phyloP scores from a whole-genome alignment of 352 stramenopile species.

The Phytophthora hibernalis region DNA sequence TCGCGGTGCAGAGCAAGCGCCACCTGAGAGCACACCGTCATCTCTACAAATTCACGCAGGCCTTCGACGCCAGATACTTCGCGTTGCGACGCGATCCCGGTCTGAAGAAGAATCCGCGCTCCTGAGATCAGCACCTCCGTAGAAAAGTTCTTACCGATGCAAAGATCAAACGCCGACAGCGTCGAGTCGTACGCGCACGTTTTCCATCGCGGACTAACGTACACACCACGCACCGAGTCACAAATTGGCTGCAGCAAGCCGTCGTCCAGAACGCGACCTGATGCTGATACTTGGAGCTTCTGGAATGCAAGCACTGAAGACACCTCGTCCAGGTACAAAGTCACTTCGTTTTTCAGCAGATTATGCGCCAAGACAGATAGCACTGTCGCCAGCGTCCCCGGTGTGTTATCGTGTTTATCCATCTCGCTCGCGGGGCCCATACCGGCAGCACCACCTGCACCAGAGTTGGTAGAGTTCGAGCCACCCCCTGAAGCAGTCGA shows the following conservation, averaged over 20 bases:
- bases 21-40: constrained; percentile 80
- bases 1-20: constrained; percentile 73
- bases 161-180: constrained; percentile 80
- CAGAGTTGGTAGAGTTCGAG: constrained; percentile 14
- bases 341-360: constrained; percentile 80
- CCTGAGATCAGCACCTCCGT: constrained; percentile 84
- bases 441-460: constrained; percentile 21
- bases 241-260: constrained; percentile 83
- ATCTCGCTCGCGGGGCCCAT: constrained; percentile 36
- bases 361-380: constrained; percentile 78
- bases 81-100: constrained; percentile 58
- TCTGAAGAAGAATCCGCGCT: constrained; percentile 79
- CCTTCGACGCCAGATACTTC: constrained; percentile 69
- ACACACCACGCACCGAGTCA: constrained; percentile 83
- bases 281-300: constrained; percentile 58
- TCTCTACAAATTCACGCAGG: constrained; percentile 75
- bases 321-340: constrained; percentile 72
- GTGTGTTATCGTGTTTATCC: constrained; percentile 49
- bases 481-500: constrained; percentile 23
- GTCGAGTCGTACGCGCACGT: constrained; percentile 80
- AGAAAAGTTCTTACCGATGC: constrained; percentile 85
- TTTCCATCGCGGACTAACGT: constrained; percentile 82
- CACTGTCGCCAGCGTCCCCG: constrained; percentile 62
- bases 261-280: constrained; percentile 77
- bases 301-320: constrained; percentile 72